These are phyloP conservation scores for Dactylellina drechsleri DNA, from an alignment of 2,329 filamentous ascomycete genomes.

Conservation along the genomic window DNA sequence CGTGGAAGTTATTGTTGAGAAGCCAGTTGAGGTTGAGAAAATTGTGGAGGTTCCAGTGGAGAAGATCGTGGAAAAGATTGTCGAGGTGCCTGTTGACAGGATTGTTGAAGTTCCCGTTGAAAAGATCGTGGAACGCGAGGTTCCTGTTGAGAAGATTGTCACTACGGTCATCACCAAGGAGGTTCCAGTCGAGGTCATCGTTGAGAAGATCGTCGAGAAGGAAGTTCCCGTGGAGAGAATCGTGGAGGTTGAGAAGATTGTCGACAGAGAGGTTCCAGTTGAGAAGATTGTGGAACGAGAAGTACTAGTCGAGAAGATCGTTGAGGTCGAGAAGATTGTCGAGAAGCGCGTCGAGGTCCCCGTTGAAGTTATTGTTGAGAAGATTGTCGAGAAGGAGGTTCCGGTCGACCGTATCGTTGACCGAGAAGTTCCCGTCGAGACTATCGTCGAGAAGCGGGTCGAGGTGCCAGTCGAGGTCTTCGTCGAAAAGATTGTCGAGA, in stretches of 20 bases:
- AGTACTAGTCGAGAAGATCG: constrained; percentile 43
- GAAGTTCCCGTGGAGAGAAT: constrained; percentile 1
- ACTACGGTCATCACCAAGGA: constrained; percentile 29
- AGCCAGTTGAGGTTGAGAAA: constrained; percentile 30
- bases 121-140: constrained; percentile 44
- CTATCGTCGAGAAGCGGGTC: constrained; percentile 42
- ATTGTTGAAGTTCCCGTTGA: constrained; percentile 16
- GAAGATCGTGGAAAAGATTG: constrained; percentile 8
- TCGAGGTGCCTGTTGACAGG: constrained; percentile 12
- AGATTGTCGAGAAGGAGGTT: constrained; percentile 49
- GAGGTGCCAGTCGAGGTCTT: constrained; percentile 40
- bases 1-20: constrained; percentile 23
- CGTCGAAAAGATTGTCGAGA: constrained; percentile 46
- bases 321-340: constrained; percentile 46
- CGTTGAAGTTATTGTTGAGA: constrained; percentile 39
- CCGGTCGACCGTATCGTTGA: constrained; percentile 35
- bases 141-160: constrained; percentile 41
- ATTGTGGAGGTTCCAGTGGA: constrained; percentile 27
- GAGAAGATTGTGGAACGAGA: constrained; percentile 28
- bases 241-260: constrained; percentile 41
- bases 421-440: constrained; percentile 35
- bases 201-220: constrained; percentile 24
- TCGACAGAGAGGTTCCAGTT: constrained; percentile 41
- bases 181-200: constrained; percentile 35
- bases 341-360: constrained; percentile 27